phyloP scores from a whole-genome alignment of 441 rosid species.

The Eruca vesicaria region DNA sequence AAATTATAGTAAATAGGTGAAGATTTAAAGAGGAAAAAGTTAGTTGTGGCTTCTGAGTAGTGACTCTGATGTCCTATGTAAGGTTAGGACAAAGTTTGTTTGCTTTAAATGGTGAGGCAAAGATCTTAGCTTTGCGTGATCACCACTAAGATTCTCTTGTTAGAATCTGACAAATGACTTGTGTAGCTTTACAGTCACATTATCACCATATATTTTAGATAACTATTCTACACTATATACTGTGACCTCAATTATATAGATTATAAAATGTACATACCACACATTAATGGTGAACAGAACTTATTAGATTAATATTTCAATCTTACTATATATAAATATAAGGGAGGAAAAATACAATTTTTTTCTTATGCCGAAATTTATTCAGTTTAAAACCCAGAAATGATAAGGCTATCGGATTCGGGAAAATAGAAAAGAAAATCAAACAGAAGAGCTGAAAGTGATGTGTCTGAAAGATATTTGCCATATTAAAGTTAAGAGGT shows the following conservation, averaged over 20 bases:
- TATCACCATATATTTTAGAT: conserved; percentile 13
- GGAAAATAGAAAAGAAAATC: background rate
- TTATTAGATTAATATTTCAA: background rate
- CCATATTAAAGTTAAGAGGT: background rate
- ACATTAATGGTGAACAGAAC: background rate
- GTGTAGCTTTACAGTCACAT: conserved; percentile 4
- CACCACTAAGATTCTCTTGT: conserved; percentile 34
- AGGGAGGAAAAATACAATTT: background rate
- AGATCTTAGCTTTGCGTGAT: conserved; percentile 35
- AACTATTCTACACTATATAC: conserved; percentile 8
- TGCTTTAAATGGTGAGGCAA: conserved; percentile 34
- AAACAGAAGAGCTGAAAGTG: conserved; percentile 26
- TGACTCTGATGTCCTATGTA: conserved; percentile 28
- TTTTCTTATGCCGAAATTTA: background rate
- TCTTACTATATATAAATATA: background rate
- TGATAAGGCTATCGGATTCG: background rate
- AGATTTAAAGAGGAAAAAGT: conserved; percentile 24
- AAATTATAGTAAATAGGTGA: conserved; percentile 2
- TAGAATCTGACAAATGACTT: conserved; percentile 32
- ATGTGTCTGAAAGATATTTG: conserved; percentile 18
- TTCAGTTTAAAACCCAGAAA: background rate
- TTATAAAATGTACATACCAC: background rate
- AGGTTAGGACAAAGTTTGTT: conserved; percentile 26
- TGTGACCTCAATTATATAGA: conserved; percentile 1
- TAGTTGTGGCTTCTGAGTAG: background rate